Evolutionary conservation across 257 asterid genomes (phyloP), one percentile per base, ranked within the genome.

Genomic region (Marsdenia floribunda): DNA sequence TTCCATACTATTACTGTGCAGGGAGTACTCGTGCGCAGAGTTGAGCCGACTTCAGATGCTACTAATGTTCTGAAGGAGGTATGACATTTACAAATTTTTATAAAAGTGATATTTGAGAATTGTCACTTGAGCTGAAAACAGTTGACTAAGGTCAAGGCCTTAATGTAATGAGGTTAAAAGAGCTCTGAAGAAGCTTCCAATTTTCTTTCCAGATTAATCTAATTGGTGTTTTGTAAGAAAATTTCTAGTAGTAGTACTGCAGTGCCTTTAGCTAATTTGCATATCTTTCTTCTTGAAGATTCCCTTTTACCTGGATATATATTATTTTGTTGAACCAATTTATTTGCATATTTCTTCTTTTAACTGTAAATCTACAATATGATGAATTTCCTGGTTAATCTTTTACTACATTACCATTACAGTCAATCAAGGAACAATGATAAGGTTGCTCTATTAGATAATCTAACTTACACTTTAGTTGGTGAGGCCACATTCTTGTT

Each of bases 1-100:
- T 54, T 54, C 70, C 53, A 55, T 6, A 70, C n/a, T 66, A 22
- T 70, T 70, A 78, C 53, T 70, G 64, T 82, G 71, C 84, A 92
- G 97, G 97, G 97, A 72, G 92, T 90, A 70, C 92, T 90, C 54
- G 93, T 92, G 66, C 88, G 96, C 49, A 87, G 75, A 83, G 90
- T 90, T 73, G 97, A 92, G 82, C 96, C 94, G 70, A 89, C 97
- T 81, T 84, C 97, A 80, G 86, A 88, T 80, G 91, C 92, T 76
- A 84, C 81, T 75, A 82, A 80, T 71, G 83, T 85, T 76, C 82
- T 92, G 86, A 90, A 87, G 87, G 88, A 88, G 98, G 97, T 90
- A 89, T 71, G 13, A 9, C 44, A 68, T 61, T 73, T 80, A 18
- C 53, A 35, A 35, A 15, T 21, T 65, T 65, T 37, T 8, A 37